Evolutionary conservation across 2,329 filamentous ascomycete species (phyloP), one percentile per base, ranked within the genome.

Genomic region (Neurospora sp.): DNA sequence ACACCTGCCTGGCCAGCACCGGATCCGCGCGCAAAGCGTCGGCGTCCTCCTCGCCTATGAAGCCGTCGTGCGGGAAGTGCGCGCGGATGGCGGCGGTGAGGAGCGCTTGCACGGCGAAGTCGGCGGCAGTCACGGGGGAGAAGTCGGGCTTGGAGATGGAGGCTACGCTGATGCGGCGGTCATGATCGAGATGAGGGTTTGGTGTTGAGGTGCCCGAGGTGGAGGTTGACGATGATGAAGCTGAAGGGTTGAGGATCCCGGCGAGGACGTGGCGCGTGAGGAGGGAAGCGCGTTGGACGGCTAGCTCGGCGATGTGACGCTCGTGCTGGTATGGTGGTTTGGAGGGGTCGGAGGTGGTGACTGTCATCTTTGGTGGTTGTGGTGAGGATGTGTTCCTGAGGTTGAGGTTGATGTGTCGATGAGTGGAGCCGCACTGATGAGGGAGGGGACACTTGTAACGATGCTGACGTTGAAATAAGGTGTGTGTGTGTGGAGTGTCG

Each of bases 221-320:
- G 19, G 19, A 57, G 6, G 67, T 66, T 28, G 36, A 43, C 2
- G 69, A 28, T 23, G 41, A 43, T 39, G 65, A 66, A 36, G 43
- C 46, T 37, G 43, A 68, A 36, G 57, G 41, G 65, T 41, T 8
- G 67, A 62, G 5, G 69, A 71, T 52, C 43, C 66, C 6, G 38
- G 69, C 78, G 77, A 84, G 83, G 75, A 84, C 83, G 57, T 80
- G 79, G 76, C 81, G 82, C 70, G 83, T 84, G 68, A 85, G 81
- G 72, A 83, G 77, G 46, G 81, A 74, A 69, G 83, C 93, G 74
- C 93, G 88, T 81, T 95, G 92, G 68, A 97, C 93, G 72, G 93
- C 92, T 40, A 96, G 88, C 77, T 93, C 88, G 71, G 93, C 93
- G 69, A 95, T 86, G 75, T 89, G 84, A 74, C 93, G 87, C 82